phyloP scores from a whole-genome alignment of 192 early-diverging fungal species.

The Cladochytrium replicatum region DNA sequence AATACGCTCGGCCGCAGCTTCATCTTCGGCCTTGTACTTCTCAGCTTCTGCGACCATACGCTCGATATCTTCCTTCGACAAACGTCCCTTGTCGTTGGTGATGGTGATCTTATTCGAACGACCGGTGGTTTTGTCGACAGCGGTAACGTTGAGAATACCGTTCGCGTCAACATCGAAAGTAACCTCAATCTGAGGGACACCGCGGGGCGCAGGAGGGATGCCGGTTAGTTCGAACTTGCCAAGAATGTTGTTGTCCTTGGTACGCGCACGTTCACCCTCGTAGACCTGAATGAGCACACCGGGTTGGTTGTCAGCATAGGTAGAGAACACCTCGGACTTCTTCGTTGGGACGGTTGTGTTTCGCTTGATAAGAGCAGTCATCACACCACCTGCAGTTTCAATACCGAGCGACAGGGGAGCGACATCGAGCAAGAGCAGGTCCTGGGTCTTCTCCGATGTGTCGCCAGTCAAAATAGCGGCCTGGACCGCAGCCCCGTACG shows the following conservation, averaged over 20 bases:
- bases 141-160: conserved; percentile 91
- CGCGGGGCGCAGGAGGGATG: conserved; percentile 93
- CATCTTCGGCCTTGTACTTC: conserved; percentile 96
- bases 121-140: conserved; percentile 89
- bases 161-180: conserved; percentile 96
- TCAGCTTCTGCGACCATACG: conserved; percentile 91
- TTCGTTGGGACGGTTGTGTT: conserved; percentile 97
- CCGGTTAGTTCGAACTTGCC: conserved; percentile 97
- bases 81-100: conserved; percentile 97
- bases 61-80: conserved; percentile 98
- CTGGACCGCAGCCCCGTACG: conserved; percentile 97
- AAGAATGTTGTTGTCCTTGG: conserved; percentile 97
- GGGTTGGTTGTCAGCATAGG: conserved; percentile 97
- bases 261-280: conserved; percentile 94
- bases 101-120: conserved; percentile 96
- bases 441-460: conserved; percentile 92
- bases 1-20: conserved; percentile 82
- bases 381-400: conserved; percentile 97
- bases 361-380: conserved; percentile 95
- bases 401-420: conserved; percentile 96
- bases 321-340: conserved; percentile 98
- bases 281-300: conserved; percentile 96
- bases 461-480: conserved; percentile 94
- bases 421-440: conserved; percentile 89
- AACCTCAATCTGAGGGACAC: conserved; percentile 95